phyloP scores from a whole-genome alignment of 2,329 filamentous ascomycete genomes.

The Penicillium rolfsii region DNA sequence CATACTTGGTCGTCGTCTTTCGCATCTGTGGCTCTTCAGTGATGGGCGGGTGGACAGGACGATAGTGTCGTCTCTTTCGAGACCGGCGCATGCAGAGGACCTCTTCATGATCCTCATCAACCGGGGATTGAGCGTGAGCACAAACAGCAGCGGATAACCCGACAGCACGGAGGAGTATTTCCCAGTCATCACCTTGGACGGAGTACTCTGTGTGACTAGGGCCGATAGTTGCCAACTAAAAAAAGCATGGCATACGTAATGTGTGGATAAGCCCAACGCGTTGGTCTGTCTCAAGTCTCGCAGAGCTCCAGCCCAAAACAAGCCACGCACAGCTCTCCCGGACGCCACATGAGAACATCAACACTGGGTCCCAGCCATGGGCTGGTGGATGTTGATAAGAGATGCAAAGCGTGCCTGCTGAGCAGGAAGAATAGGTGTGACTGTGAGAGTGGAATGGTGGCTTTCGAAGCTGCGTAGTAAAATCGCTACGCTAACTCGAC shows the following conservation, averaged over 20 bases:
- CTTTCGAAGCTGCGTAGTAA: not conserved
- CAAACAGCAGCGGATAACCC: not conserved
- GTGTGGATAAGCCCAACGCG: slow-evolving; percentile 10
- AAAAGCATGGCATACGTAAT: slow-evolving; percentile 19
- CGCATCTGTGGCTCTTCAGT: not conserved
- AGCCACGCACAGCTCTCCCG: slow-evolving; percentile 16
- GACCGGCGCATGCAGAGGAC: too few species aligned
- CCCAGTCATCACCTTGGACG: not conserved
- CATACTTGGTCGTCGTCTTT: slow-evolving; percentile 8
- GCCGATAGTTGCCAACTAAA: slow-evolving; percentile 3
- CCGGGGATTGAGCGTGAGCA: not conserved
- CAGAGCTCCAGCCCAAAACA: slow-evolving; percentile 16
- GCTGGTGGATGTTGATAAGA: not conserved
- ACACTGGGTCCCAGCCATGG: not conserved
- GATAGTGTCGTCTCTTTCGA: too few species aligned
- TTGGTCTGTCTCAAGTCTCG: slow-evolving; percentile 9
- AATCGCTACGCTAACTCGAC: not conserved
- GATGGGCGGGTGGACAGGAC: not conserved
- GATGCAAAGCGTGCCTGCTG: not conserved
- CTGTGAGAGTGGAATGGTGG: not conserved
- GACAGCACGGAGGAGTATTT: not conserved
- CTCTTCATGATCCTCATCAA: too few species aligned
- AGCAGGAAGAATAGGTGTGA: not conserved
- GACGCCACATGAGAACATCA: slow-evolving; percentile 14
- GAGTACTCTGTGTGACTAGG: slow-evolving; percentile 8